Conservation (phyloP, 2,329 filamentous ascomycete species). For the Setomelanomma holmii region DNA sequence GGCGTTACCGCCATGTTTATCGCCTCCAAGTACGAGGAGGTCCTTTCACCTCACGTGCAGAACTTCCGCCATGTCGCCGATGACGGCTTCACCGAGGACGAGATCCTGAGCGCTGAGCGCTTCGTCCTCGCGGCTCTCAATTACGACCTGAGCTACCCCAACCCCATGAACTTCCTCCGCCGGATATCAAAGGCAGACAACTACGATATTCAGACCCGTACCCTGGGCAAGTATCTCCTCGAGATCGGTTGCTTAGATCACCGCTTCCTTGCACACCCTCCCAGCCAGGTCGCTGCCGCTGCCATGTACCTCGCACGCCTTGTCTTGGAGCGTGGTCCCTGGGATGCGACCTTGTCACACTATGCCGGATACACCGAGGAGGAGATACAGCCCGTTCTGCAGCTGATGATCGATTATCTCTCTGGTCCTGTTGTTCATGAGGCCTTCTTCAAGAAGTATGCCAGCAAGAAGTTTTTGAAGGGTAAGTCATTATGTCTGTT, state of each 20-base stretch:
- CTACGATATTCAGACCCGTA: conserved; percentile 98
- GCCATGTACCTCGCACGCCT: conserved; percentile 94
- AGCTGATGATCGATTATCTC: conserved; percentile 96
- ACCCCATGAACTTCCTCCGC: conserved; percentile 99
- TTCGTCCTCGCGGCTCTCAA: conserved; percentile 90
- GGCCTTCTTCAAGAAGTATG: conserved; percentile 99
- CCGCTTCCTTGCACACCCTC: conserved; percentile 87
- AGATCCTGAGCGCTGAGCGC: conserved; percentile 96
- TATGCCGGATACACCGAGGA: conserved; percentile 94
- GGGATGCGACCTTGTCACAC: conserved; percentile 87
- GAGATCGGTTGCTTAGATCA: conserved; percentile 97
- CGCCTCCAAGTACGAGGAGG: conserved; percentile 98
- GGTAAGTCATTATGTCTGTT: conserved; percentile 63
- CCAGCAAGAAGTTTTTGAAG: conserved; percentile 99
- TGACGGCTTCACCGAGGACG: conserved; percentile 91
- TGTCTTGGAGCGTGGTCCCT: conserved; percentile 88
- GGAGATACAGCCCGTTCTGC: conserved; percentile 89
- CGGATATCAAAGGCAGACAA: conserved; percentile 99
- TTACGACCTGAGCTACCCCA: conserved; percentile 98
- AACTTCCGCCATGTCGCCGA: conserved; percentile 98
- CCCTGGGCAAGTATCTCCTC: conserved; percentile 95
- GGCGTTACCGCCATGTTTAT: conserved; percentile 99
- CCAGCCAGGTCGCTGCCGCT: conserved; percentile 88
- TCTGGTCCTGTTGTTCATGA: conserved; percentile 89
- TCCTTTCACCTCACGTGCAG: conserved; percentile 92